Percentiles rank a stretch among this genome's conserved stretches.
Evolutionary conservation across 768 basidiomycete genomes (phyloP).

Genomic region (Agrocybe praecox): DNA sequence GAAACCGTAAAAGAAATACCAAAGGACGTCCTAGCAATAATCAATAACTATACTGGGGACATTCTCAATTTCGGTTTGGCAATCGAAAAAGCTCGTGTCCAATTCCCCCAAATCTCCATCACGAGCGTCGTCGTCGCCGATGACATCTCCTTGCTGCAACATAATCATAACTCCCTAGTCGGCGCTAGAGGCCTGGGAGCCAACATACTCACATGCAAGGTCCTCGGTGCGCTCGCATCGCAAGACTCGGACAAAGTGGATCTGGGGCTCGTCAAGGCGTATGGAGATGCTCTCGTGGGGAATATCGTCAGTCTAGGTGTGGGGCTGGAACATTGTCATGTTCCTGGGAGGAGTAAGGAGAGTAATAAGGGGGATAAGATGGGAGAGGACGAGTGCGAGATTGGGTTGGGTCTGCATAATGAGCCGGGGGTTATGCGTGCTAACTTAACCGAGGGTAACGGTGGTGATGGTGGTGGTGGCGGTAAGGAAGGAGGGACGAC

Average conservation of each 20-base stretch:
- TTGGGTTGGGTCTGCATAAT: constrained; percentile 60
- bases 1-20: constrained; percentile 10
- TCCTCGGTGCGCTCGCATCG: constrained; percentile 49
- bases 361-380: constrained; percentile 18
- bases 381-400: constrained; percentile 37
- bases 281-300: constrained; percentile 35
- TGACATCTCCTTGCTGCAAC: constrained; percentile 48
- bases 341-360: constrained; percentile 44
- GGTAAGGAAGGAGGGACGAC: no score
- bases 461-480: no score
- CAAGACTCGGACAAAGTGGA: constrained; percentile 33
- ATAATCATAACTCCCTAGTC: constrained; percentile 31
- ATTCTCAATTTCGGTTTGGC: constrained; percentile 62
- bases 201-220: constrained; percentile 56
- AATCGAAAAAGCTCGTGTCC: constrained; percentile 49
- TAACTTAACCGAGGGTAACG: constrained; percentile 36
- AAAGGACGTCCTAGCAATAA: constrained; percentile 38
- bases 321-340: constrained; percentile 58
- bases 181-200: constrained; percentile 52
- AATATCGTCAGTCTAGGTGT: constrained; percentile 37
- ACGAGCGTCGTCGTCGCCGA: constrained; percentile 55
- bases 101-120: constrained; percentile 31
- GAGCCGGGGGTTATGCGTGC: constrained; percentile 46
- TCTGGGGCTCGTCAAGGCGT: constrained; percentile 32
- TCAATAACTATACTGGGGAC: constrained; percentile 58